Evolutionary conservation across 2,329 filamentous ascomycete species (phyloP).

Genomic region (Ophiostoma novo-ulmi): DNA sequence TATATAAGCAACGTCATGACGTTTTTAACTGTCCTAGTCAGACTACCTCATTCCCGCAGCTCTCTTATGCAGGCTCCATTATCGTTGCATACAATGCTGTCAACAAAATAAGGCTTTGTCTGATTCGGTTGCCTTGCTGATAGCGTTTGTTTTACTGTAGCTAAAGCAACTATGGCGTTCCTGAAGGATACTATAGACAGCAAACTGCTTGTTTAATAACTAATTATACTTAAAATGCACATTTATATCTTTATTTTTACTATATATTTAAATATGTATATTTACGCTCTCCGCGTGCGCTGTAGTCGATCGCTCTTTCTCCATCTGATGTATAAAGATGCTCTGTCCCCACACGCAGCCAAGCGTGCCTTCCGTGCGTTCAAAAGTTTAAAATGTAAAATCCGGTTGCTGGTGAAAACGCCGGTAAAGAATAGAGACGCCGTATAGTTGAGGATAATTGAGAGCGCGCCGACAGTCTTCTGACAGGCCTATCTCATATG

Average conservation of each 20-base stretch:
- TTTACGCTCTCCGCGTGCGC: not conserved
- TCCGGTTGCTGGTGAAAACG: not conserved
- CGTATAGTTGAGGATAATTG: no score
- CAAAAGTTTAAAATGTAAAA: constrained; percentile 1
- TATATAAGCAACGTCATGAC: not conserved
- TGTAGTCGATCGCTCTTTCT: not conserved
- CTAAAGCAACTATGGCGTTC: no score
- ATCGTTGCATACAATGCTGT: not conserved
- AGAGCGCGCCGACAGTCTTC: no score
- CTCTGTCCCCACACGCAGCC: not conserved
- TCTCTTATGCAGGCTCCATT: no score
- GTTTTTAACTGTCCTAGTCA: no score
- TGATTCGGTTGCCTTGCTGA: not conserved
- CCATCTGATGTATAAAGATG: not conserved
- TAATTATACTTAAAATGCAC: not conserved
- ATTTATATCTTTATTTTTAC: constrained; percentile 1
- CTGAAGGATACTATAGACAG: no score
- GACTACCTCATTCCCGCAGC: no score
- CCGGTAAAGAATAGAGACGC: not conserved
- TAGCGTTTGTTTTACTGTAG: no score
- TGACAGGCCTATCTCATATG: no score
- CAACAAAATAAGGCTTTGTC: not conserved
- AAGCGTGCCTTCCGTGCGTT: not conserved
- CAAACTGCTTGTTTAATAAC: not conserved
- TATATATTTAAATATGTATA: not conserved